Base-by-base conservation (phyloP, 2,329 filamentous ascomycete species). In the Colletotrichum tropicale region DNA sequence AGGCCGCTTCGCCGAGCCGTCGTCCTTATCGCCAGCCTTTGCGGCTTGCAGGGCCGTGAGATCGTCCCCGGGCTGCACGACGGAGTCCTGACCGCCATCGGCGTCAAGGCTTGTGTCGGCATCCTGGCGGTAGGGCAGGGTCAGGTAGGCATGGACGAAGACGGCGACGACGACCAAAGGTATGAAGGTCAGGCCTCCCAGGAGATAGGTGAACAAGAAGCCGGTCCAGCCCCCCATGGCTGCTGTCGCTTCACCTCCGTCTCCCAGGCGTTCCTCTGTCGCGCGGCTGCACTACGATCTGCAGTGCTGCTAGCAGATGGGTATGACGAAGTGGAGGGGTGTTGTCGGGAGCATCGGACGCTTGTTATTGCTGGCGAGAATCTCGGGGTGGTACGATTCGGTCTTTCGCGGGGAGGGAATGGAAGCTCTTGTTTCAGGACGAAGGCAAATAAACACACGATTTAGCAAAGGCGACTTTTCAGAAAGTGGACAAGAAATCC, bases 151-250 rank as follows among this genome's bases (percentile, higher is more conserved):
- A 83, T 96, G 91, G 38, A 92, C 82, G 69, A 96, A 82, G 71
- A 95, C 80, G 64, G 90, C 84, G 61, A 86, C 82, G 68, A 96
- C 77, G 75, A 96, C 80, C 5, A 98, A 87, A 34, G 96, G 96
- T 74, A 98, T 83, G 83, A 98, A 96, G 74, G 96, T 98, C 82
- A 98, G 84, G 81, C 96, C 96, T 85, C 96, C 96, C 75, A 98
- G 86, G 78, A 98, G 83, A 88, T 98, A 98, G 83, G 94, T 90
- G 81, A 94, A 84, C 78, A 98, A 87, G 81, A 96, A 92, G 80
- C 83, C 83, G 36, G 86, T 86, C 86, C 89, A 91, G 80, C 84
- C 82, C 77, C 85, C 86, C 90, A 92, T 91, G 78, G 81, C 82
- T 36, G 60, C 38, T 66, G 38, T 30, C 64, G 30, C 56, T 28